Conservation (phyloP, 306 rosid species). For the Rubus parviflorus region DNA sequence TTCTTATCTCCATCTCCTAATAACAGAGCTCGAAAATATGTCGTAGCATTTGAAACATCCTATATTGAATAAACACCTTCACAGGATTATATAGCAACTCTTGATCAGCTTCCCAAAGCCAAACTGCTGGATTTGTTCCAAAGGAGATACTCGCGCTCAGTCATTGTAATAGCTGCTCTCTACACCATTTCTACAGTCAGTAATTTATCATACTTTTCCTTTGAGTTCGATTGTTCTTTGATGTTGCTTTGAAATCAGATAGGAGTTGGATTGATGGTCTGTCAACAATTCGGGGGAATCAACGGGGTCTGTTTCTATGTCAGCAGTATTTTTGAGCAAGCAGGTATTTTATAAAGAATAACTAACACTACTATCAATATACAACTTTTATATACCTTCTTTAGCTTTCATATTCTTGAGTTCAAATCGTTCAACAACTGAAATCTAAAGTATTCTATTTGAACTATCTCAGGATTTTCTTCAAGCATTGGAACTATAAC, state of each 20-base stretch:
- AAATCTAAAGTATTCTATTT: not conserved
- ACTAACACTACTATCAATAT: not conserved
- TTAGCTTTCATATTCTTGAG: not conserved
- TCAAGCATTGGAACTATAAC: conserved; percentile 50
- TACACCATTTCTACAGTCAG: not conserved
- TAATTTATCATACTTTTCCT: not conserved
- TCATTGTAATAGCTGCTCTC: conserved; percentile 48
- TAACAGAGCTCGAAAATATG: not conserved
- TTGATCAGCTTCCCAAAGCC: conserved; percentile 74
- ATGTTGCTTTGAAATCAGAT: conserved; percentile 45
- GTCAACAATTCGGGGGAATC: conserved; percentile 96
- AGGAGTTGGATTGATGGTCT: conserved; percentile 81
- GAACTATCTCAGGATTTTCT: conserved; percentile 59
- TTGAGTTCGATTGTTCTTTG: not conserved
- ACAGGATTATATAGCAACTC: conserved; percentile 72
- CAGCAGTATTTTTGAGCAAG: conserved; percentile 76
- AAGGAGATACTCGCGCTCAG: conserved; percentile 67
- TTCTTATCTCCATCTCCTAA: conserved; percentile 16
- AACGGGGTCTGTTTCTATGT: conserved; percentile 73
- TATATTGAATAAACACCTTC: conserved; percentile 18
- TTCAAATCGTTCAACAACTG: conserved; percentile 6
- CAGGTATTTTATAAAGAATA: conserved; percentile 41
- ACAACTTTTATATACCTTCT: not conserved
- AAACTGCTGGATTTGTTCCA: conserved; percentile 72
- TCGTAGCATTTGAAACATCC: conserved; percentile 7